Percentiles rank a stretch among this genome's conserved stretches.
Evolutionary conservation across 129 eudicot species (phyloP).

Genomic region (Daucus carota): DNA sequence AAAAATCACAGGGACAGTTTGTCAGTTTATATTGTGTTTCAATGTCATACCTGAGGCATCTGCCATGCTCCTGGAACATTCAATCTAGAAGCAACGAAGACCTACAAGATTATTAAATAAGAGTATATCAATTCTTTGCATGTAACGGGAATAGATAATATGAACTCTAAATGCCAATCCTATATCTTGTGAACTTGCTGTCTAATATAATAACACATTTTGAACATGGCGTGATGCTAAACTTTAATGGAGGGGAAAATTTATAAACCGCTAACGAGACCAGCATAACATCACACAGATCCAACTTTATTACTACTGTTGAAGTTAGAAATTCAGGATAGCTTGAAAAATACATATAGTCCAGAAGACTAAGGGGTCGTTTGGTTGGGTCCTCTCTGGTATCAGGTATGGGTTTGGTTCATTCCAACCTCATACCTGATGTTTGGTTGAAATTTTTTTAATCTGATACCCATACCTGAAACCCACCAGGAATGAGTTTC

Average conservation of each 20-base stretch:
- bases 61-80: conserved; percentile 99
- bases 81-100: conserved; percentile 92
- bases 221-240: too few relatives aligned
- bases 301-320: background rate
- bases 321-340: background rate
- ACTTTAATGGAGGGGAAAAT: too few relatives aligned
- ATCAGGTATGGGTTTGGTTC: too few relatives aligned
- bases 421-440: too few relatives aligned
- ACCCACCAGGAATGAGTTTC: too few relatives aligned
- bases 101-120: conserved; percentile 42
- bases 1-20: background rate
- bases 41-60: conserved; percentile 79
- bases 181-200: background rate
- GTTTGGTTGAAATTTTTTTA: too few relatives aligned
- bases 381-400: too few relatives aligned
- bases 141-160: background rate
- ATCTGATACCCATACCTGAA: too few relatives aligned
- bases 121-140: conserved; percentile 7
- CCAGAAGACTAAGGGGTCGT: too few relatives aligned
- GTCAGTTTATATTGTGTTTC: background rate
- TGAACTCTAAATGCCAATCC: background rate
- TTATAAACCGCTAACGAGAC: background rate
- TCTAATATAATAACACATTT: background rate
- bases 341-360: too few relatives aligned
- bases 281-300: background rate